Evolutionary conservation across 148 eudicot genomes (phyloP), one percentile per base, ranked within the genome.

Genomic region (Salicornia ramosissima): DNA sequence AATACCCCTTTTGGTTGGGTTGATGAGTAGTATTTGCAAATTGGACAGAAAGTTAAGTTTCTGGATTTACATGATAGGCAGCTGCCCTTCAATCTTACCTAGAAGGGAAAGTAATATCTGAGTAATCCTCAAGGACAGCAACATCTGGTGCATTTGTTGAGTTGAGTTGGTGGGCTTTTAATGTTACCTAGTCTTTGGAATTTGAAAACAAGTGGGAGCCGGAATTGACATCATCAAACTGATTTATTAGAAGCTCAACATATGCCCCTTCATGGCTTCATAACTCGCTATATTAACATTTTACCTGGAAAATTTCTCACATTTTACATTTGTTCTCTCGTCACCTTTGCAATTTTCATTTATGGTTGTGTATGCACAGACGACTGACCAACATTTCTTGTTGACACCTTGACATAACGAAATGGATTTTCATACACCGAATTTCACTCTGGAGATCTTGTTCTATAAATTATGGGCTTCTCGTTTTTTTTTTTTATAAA

Each of bases 31-130:
- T 36, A 62, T 45, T 9, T 65, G 67, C 64, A 21, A 68, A 31
- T 57, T 30, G 59, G 68, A 77, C 71, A 71, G 51, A 53, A 49
- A 59, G 45, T 22, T 25, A 45, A 70, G 59, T n/a, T 50, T 60
- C 25, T 46, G 28, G 43, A 57, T 47, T 71, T 26, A 29, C 45
- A 31, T 50, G 56, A 28, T 50, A 36, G 68, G 67, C 72, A 47
- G 68, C 59, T 67, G 55, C 61, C 40, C 18, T 25, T 55, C 69
- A 60, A n/a, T 28, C 72, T 39, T 67, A 67, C 71, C 69, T 40
- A 72, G 61, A 24, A 30, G 15, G 73, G 46, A 54, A 63, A 66
- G 15, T 10, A 46, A 49, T 18, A 54, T 60, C 24, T 36, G 7
- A 36, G 22, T 33, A 65, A 33, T 14, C 21, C 28, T 26, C 47